Evolutionary conservation across 306 rosid species (phyloP), one percentile per base, ranked within the genome.

Genomic region (Hylodesmum podocarpum): DNA sequence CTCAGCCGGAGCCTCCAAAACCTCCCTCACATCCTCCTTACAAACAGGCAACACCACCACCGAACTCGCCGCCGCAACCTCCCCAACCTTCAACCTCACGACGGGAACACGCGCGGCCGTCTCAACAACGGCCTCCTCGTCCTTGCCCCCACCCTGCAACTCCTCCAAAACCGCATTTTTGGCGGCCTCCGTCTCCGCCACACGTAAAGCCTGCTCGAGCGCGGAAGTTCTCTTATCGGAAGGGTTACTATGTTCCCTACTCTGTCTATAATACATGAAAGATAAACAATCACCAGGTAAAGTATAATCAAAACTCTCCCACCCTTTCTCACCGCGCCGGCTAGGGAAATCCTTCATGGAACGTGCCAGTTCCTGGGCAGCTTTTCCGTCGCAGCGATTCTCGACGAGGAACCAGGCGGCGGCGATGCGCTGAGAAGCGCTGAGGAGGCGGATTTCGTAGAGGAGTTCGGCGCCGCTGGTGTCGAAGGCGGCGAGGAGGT

Each of bases 41-140:
- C 91, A 86, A 25, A 95, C 98, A 0, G 98, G 98, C 43, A 95
- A 40, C 7, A 90, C 83, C 21, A 84, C 85, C 70, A 95, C 98
- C 0, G 78, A 61, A 12, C 43, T 87, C 0, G 97, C 89, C 75
- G 85, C 96, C n/a, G 93, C 97, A 36, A 90, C 96, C 82, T 95
- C 98, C 3, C 98, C 98, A 4, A 80, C 77, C 85, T 80, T 83
- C 89, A 92, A 7, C 84, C 98, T 86, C 80, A 95, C 98, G 37
- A 95, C 97, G 6, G 96, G 96, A 70, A 95, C 97, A 54, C 16
- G 69, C 34, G 78, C 79, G 11, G 3, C 86, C 0, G 0, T 7
- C 11, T 13, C 69, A 2, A 3, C 24, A 3, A 0, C 84, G 0
- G 8, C 85, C 1, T 5, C 85, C 4, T 11, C 13, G 0, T 3